Evolutionary conservation across 306 rosid species (phyloP), one percentile per base, ranked within the genome.

Genomic region (Pyrus communis): DNA sequence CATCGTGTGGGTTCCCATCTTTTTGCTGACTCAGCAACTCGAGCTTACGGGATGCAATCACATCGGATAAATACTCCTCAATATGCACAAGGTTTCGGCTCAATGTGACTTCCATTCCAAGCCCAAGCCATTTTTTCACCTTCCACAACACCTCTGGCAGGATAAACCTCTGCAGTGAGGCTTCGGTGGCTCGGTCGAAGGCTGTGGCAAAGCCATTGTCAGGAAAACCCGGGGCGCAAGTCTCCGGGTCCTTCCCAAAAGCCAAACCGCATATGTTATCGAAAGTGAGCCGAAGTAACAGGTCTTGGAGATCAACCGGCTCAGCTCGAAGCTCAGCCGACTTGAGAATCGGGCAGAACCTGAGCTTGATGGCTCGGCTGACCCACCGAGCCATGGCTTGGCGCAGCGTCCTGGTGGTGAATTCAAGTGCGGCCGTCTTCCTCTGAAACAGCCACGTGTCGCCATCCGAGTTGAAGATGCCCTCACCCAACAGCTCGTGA

Each of bases 311-410:
- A 77, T 94, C 98, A 5, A 94, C 76, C 0, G 91, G 87, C 52
- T 88, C 27, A 21, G 82, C 82, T 22, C 75, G 69, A 0, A 75
- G 57, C 83, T 94, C 79, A 8, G 96, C 96, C 19, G 75, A 10
- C 22, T 82, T 60, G 1, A 94, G 86, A 2, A 94, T 85, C 0
- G 86, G 70, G 25, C 94, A 90, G 33, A 94, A 90, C n/a, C 97
- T 64, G 1, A 87, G 92, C 82, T 93, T 90, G 4, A 91, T 94
- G 40, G 97, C 96, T 52, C 96, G 91, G 75, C 79, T 94, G 14
- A 94, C 98, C 98, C 98, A 94, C 0, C 98, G 82, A 57, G 91
- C 94, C 98, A 94, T 94, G 71, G 98, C 97, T 74, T 94, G 98
- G 63, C 98, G 98, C 2, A 94, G 61, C 0, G 98, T 94, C 31